Conservation (phyloP, 768 basidiomycete species). For the Kwoniella sp. region DNA sequence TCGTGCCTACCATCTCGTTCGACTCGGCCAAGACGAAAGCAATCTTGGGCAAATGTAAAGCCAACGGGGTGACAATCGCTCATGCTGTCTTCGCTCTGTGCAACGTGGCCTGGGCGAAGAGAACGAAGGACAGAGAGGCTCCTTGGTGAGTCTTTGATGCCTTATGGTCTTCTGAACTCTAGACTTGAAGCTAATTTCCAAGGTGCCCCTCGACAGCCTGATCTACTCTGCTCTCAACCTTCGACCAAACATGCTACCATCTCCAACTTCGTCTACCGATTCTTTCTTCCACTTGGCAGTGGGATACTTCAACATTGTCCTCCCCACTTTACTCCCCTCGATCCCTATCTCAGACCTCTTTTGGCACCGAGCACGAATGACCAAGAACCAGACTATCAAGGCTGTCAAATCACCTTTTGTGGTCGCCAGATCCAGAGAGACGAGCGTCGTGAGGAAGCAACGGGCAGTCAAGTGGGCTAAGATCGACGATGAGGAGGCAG, state of each 20-base stretch:
- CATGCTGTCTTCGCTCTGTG: conserved; percentile 74
- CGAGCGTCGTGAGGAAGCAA: conserved; percentile 66
- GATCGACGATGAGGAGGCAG: conserved; percentile 64
- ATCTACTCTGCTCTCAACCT: conserved; percentile 86
- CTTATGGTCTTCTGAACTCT: too few relatives aligned
- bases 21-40: conserved; percentile 63
- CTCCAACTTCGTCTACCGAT: conserved; percentile 22
- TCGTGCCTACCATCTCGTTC: conserved; percentile 71
- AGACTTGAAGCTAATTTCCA: neutral
- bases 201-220: conserved; percentile 59
- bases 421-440: conserved; percentile 65
- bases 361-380: conserved; percentile 72
- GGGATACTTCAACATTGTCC: conserved; percentile 77
- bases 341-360: conserved; percentile 59
- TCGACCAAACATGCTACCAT: conserved; percentile 61
- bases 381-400: conserved; percentile 69
- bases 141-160: conserved; percentile 23
- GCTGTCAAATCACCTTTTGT: conserved; percentile 68
- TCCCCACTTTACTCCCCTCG: conserved; percentile 70
- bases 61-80: conserved; percentile 71
- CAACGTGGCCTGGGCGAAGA: conserved; percentile 68
- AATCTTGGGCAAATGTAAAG: conserved; percentile 72
- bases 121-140: conserved; percentile 7
- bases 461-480: conserved; percentile 70
- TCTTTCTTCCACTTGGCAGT: conserved; percentile 84